A percentile compares a stretch with the other conserved stretches of the same genome.
These are phyloP conservation scores for Pseudonitzschia delicatissima DNA, from an alignment of 108 stramenopile species.

Conservation along the genomic window DNA sequence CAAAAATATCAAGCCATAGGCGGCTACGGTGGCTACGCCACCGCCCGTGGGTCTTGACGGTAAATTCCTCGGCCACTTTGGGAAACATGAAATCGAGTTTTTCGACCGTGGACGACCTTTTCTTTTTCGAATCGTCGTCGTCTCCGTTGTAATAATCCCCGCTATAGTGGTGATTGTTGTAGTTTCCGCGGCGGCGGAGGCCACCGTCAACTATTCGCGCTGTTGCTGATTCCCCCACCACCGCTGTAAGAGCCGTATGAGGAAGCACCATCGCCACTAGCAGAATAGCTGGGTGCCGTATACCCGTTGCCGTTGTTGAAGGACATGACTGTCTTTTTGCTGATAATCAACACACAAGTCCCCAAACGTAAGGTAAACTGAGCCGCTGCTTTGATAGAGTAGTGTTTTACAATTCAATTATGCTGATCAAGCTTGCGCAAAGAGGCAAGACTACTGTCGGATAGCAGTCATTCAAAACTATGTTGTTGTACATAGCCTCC, in stretches of 20 bases:
- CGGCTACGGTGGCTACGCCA: conserved; percentile 51
- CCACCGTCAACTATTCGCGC: background rate
- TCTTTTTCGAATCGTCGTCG: background rate
- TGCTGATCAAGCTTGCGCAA: too few species aligned
- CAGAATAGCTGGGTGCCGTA: background rate
- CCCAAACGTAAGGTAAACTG: too few species aligned
- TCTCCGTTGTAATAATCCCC: conserved; percentile 16
- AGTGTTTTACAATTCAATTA: too few species aligned
- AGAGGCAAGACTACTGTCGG: too few species aligned
- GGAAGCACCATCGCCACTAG: background rate
- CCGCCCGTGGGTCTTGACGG: conserved; percentile 71
- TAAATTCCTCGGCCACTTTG: conserved; percentile 74
- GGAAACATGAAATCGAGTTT: conserved; percentile 82
- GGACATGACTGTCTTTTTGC: too few species aligned
- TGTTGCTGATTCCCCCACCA: background rate
- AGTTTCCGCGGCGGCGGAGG: conserved; percentile 20
- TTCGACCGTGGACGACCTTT: conserved; percentile 36
- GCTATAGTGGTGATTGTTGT: conserved; percentile 14
- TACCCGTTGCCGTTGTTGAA: conserved; percentile 6
- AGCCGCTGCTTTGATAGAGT: too few species aligned
- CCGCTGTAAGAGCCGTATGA: conserved; percentile 9
- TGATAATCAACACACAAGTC: too few species aligned
- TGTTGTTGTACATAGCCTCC: too few species aligned
- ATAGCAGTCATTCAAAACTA: too few species aligned
- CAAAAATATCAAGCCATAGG: conserved; percentile 49